Conservation (phyloP, 306 rosid species). For the Vigna angularis region DNA sequence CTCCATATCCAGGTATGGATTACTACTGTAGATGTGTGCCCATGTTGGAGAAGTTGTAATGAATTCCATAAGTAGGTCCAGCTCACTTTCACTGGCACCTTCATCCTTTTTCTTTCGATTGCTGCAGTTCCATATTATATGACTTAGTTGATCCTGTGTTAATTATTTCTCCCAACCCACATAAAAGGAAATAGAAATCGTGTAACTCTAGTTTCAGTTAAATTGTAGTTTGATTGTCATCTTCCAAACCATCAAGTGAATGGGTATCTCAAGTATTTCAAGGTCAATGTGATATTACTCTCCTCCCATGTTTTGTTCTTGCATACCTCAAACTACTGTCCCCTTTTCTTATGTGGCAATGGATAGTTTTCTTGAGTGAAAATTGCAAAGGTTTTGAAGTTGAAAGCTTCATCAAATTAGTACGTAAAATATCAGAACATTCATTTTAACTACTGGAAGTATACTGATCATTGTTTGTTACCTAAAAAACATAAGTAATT, state of each 20-base stretch:
- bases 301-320: not conserved
- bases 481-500: too few species aligned
- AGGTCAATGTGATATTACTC: not conserved
- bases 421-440: too few species aligned
- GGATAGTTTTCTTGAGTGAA: not conserved
- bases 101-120: conserved; percentile 27
- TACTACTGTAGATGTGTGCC: conserved; percentile 58
- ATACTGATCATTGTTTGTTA: too few species aligned
- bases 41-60: conserved; percentile 54
- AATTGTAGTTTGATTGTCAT: conserved; percentile 43
- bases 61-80: conserved; percentile 49
- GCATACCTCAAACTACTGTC: not conserved
- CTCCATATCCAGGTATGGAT: conserved; percentile 57
- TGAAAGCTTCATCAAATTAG: too few species aligned
- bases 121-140: conserved; percentile 44
- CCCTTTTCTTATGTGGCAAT: not conserved
- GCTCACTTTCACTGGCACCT: conserved; percentile 45
- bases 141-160: conserved; percentile 49
- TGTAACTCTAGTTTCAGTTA: conserved; percentile 42
- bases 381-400: not conserved
- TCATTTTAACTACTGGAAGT: too few species aligned
- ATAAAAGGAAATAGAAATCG: conserved; percentile 48
- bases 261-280: conserved; percentile 42
- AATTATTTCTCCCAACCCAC: conserved; percentile 36
- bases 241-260: conserved; percentile 48